These are phyloP conservation scores for Fusarium buxicola DNA, from an alignment of 2,329 filamentous ascomycete species.

Conservation along the genomic window DNA sequence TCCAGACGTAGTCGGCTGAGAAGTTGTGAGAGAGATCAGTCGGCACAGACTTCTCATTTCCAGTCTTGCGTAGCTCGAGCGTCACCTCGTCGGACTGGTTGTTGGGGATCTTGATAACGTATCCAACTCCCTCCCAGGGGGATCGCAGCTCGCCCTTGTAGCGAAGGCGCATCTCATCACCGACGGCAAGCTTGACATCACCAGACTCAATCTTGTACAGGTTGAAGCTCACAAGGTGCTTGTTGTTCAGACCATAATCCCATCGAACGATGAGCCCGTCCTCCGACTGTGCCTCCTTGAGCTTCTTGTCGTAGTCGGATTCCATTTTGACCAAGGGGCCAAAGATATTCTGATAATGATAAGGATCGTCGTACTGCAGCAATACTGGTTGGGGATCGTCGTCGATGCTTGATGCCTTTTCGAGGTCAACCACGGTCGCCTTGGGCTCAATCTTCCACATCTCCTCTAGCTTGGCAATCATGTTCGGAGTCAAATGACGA, in stretches of 20 bases:
- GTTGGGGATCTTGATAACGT: constrained; percentile 99
- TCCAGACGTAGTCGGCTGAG: constrained; percentile 99
- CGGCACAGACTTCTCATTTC: constrained; percentile 94
- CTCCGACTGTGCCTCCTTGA: constrained; percentile 98
- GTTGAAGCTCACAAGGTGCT: constrained; percentile 94
- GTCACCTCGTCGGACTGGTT: constrained; percentile 98
- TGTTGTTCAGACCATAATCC: constrained; percentile 97
- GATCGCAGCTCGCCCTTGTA: constrained; percentile 94
- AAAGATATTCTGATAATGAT: constrained; percentile 99
- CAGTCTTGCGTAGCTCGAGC: constrained; percentile 92
- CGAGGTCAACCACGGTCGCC: constrained; percentile 89
- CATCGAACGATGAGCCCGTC: constrained; percentile 94
- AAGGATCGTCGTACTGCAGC: constrained; percentile 95
- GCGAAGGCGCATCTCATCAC: constrained; percentile 97
- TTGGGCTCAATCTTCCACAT: constrained; percentile 97
- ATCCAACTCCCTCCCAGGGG: constrained; percentile 97
- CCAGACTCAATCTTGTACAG: constrained; percentile 97
- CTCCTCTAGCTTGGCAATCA: constrained; percentile 96
- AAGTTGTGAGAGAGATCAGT: constrained; percentile 98
- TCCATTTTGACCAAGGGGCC: constrained; percentile 98
- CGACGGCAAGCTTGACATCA: constrained; percentile 97
- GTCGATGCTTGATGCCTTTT: constrained; percentile 91
- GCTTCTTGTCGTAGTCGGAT: constrained; percentile 97
- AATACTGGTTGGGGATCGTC: constrained; percentile 95
- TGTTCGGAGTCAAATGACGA: constrained; percentile 90